A percentile compares a stretch with the other conserved stretches of the same genome.
These are phyloP conservation scores for Thelonectria discophora DNA, from an alignment of 2,329 filamentous ascomycete genomes.

Conservation along the genomic window DNA sequence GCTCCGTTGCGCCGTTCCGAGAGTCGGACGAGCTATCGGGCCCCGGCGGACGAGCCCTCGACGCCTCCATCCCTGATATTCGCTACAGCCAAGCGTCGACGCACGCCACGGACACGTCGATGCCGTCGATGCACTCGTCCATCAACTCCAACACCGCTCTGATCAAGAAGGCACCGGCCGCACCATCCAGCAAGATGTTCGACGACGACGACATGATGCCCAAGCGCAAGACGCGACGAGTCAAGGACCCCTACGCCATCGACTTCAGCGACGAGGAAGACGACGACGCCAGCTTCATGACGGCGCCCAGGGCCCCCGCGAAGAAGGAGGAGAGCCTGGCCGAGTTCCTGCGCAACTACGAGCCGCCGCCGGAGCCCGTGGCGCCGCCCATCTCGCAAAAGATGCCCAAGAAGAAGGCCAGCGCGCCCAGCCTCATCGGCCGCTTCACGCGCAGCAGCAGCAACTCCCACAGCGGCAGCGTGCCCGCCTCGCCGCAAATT, in stretches of 20 bases:
- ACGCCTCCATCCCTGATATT: slow-evolving; percentile 65
- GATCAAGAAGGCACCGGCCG: slow-evolving; percentile 52
- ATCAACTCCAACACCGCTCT: slow-evolving; percentile 81
- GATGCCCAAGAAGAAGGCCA: slow-evolving; percentile 70
- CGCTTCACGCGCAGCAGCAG: slow-evolving; percentile 59
- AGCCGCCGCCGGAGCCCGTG: slow-evolving; percentile 67
- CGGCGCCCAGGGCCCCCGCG: slow-evolving; percentile 50
- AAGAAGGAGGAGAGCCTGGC: slow-evolving; percentile 73
- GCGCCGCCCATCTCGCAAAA: slow-evolving; percentile 46
- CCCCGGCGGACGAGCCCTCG: slow-evolving; percentile 64
- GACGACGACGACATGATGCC: slow-evolving; percentile 67
- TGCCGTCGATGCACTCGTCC: slow-evolving; percentile 67
- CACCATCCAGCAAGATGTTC: slow-evolving; percentile 49
- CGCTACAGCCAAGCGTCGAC: slow-evolving; percentile 66
- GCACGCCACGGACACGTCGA: slow-evolving; percentile 65
- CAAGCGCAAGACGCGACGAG: slow-evolving; percentile 77
- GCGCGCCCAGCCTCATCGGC: slow-evolving; percentile 68
- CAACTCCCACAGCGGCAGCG: slow-evolving; percentile 39
- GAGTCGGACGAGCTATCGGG: slow-evolving; percentile 78
- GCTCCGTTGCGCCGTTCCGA: slow-evolving; percentile 84
- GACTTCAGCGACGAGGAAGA: slow-evolving; percentile 77
- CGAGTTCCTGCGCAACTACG: slow-evolving; percentile 76
- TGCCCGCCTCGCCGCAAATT: slow-evolving; percentile 38
- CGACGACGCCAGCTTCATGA: slow-evolving; percentile 55
- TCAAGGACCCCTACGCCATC: slow-evolving; percentile 93